These are phyloP conservation scores for Aphanocladium album DNA, from an alignment of 2,329 filamentous ascomycete species.

Conservation along the genomic window DNA sequence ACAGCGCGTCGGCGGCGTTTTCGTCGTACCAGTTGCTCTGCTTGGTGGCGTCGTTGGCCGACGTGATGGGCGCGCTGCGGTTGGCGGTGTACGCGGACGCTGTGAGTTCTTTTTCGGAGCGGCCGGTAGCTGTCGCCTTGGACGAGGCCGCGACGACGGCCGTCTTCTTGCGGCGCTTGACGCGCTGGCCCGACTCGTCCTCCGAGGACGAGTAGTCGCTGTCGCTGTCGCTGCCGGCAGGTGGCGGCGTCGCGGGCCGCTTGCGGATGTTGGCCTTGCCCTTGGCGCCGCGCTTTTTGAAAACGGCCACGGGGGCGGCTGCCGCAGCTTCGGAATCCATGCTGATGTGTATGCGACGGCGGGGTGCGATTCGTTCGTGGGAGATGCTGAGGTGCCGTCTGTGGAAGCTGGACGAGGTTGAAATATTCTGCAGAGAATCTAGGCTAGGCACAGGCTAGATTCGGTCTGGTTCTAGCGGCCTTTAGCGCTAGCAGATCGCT, in stretches of 20 bases:
- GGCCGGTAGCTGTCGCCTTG: slow-evolving; percentile 32
- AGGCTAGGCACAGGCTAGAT: not conserved
- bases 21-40: slow-evolving; percentile 87
- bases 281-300: slow-evolving; percentile 82
- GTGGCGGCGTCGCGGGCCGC: slow-evolving; percentile 71
- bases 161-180: slow-evolving; percentile 72
- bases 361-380: not conserved
- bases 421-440: not conserved
- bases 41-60: slow-evolving; percentile 83
- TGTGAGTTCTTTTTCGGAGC: slow-evolving; percentile 31
- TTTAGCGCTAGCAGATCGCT: too few relatives aligned
- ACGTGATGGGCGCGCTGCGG: slow-evolving; percentile 56
- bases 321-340: slow-evolving; percentile 19
- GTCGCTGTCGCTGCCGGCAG: slow-evolving; percentile 56
- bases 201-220: slow-evolving; percentile 67
- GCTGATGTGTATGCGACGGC: slow-evolving; percentile 9
- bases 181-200: slow-evolving; percentile 67
- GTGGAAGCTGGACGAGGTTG: not conserved
- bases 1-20: slow-evolving; percentile 42
- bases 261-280: slow-evolving; percentile 75
- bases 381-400: not conserved
- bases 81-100: slow-evolving; percentile 56
- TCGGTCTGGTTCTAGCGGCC: too few relatives aligned
- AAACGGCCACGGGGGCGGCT: slow-evolving; percentile 56
- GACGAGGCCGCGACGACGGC: slow-evolving; percentile 62